phyloP scores from a whole-genome alignment of 2,329 filamentous ascomycete species.

The Pseudogymnoascus sp. region DNA sequence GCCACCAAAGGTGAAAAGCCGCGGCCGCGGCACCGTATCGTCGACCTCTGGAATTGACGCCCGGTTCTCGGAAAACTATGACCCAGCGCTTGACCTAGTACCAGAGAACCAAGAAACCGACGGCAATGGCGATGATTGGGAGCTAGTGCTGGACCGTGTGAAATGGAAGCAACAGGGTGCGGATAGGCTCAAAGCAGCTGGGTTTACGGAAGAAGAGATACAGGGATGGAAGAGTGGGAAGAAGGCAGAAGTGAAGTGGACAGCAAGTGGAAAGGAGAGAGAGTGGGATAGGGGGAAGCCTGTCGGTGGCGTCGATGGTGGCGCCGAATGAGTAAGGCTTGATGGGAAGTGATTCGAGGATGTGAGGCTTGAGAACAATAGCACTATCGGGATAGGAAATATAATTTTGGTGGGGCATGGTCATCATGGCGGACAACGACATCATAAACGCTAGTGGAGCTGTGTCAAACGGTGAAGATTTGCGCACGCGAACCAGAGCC shows the following conservation, averaged over 20 bases:
- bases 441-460: background rate
- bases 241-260: conserved; percentile 61
- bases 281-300: conserved; percentile 59
- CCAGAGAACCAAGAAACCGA: conserved; percentile 33
- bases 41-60: conserved; percentile 63
- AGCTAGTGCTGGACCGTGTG: conserved; percentile 70
- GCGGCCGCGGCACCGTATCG: conserved; percentile 61
- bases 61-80: conserved; percentile 63
- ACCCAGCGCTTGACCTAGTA: conserved; percentile 45
- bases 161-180: conserved; percentile 69
- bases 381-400: background rate
- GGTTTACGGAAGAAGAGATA: conserved; percentile 69
- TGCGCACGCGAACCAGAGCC: background rate
- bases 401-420: background rate
- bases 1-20: conserved; percentile 40
- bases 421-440: background rate
- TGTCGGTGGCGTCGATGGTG: background rate
- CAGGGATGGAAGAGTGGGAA: conserved; percentile 57
- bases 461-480: background rate
- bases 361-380: background rate
- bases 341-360: background rate
- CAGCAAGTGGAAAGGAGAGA: conserved; percentile 38
- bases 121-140: conserved; percentile 59
- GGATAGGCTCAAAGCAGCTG: conserved; percentile 65
- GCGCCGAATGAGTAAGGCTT: background rate